phyloP scores from a whole-genome alignment of 208 protist species.

The Crithidia acanthocephali region DNA sequence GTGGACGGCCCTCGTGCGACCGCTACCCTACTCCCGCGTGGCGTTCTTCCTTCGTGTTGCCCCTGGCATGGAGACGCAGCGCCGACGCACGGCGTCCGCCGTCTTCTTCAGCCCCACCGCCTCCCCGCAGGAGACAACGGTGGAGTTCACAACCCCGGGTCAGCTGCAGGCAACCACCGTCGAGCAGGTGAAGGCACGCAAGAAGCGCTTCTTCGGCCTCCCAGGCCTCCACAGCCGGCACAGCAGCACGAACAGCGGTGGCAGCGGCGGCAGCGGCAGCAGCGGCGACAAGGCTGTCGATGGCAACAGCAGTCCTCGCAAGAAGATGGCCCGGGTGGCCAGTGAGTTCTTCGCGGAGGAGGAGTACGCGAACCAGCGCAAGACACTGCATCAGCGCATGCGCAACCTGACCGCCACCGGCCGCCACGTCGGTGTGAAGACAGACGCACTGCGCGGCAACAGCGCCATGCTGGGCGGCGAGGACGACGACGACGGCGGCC shows the following conservation, averaged over 20 bases:
- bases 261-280: not conserved
- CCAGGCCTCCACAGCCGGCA: conserved; percentile 10
- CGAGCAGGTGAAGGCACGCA: conserved; percentile 28
- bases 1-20: conserved; percentile 64
- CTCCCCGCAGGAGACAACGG: conserved; percentile 22
- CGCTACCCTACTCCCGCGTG: conserved; percentile 55
- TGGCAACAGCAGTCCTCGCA: conserved; percentile 3
- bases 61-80: conserved; percentile 54
- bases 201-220: conserved; percentile 3
- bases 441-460: conserved; percentile 18
- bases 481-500: conserved; percentile 35
- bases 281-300: not conserved
- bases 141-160: conserved; percentile 41
- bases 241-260: not conserved
- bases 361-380: conserved; percentile 30
- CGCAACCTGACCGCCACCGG: conserved; percentile 36
- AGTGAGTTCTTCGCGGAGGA: conserved; percentile 40
- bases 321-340: conserved; percentile 3
- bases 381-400: conserved; percentile 33
- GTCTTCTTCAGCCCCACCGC: conserved; percentile 9
- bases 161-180: conserved; percentile 37
- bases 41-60: conserved; percentile 45
- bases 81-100: conserved; percentile 8
- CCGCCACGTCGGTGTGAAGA: conserved; percentile 41
- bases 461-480: conserved; percentile 15